A percentile compares a stretch with the other conserved stretches of the same genome.
Conservation (phyloP, 129 eudicot genomes). For the Arctium lappa region DNA sequence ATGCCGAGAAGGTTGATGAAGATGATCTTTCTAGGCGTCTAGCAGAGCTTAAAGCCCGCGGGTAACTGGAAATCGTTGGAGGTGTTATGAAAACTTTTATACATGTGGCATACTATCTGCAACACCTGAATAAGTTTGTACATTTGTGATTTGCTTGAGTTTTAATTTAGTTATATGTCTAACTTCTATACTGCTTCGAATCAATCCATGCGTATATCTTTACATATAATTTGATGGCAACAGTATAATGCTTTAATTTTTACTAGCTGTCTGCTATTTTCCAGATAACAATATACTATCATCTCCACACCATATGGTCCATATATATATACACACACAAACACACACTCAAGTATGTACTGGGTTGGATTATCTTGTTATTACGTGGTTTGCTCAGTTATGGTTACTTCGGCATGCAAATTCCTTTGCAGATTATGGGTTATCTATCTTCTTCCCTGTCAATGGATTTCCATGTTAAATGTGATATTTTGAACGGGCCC, state of each 20-base stretch:
- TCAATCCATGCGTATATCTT: background rate
- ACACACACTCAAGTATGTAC: background rate
- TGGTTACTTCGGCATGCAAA: background rate
- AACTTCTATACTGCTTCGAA: background rate
- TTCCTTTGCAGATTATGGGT: too few species aligned
- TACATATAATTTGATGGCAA: background rate
- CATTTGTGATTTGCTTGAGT: background rate
- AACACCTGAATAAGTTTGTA: constrained; percentile 14
- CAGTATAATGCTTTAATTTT: background rate
- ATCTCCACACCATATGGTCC: background rate
- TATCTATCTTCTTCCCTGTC: background rate
- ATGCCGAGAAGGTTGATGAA: constrained; percentile 64
- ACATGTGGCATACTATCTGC: background rate
- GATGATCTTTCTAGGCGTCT: constrained; percentile 72
- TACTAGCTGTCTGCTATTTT: background rate
- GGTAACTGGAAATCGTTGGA: constrained; percentile 19
- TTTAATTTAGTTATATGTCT: constrained; percentile 1
- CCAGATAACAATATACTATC: background rate
- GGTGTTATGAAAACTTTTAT: background rate
- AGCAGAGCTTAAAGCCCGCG: constrained; percentile 78
- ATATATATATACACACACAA: too few species aligned
- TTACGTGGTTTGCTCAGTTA: too few species aligned
- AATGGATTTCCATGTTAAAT: too few species aligned
- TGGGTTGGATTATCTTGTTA: background rate
- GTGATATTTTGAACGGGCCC: too few species aligned